A percentile compares a stretch with the other conserved stretches of the same genome.
Conservation (phyloP, 1,284 basidiomycete genomes). For the Ceratobasidium sp. region DNA sequence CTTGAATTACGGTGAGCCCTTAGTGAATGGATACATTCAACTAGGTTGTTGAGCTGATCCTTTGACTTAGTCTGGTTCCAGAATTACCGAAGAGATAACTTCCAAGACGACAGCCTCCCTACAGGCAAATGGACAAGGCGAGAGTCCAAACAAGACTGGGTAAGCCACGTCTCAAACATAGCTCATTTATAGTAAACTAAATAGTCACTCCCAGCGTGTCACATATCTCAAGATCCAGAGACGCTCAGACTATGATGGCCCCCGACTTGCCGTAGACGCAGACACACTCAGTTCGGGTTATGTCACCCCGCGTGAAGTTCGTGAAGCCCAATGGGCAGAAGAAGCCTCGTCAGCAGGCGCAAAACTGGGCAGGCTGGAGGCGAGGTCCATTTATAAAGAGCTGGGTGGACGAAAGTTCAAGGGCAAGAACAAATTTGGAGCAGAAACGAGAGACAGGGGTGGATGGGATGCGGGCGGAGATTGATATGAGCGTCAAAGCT, state of each 20-base stretch:
- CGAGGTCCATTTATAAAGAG: slow-evolving; percentile 90
- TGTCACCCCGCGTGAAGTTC: slow-evolving; percentile 78
- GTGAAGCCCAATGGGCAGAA: slow-evolving; percentile 75
- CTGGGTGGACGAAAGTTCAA: slow-evolving; percentile 81
- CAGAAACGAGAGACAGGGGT: slow-evolving; percentile 70
- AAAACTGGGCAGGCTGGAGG: slow-evolving; percentile 78
- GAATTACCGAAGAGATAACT: slow-evolving; percentile 81
- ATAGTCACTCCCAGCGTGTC: slow-evolving; percentile 34
- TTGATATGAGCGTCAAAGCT: neutral
- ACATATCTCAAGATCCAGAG: slow-evolving; percentile 40
- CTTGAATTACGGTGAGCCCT: slow-evolving; percentile 80
- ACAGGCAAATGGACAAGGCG: slow-evolving; percentile 86
- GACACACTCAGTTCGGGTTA: slow-evolving; percentile 64
- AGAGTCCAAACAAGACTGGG: slow-evolving; percentile 86
- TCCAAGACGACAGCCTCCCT: slow-evolving; percentile 77
- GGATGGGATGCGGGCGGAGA: slow-evolving; percentile 65
- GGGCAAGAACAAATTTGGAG: slow-evolving; percentile 70
- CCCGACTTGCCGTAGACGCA: slow-evolving; percentile 30
- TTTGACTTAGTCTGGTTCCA: slow-evolving; percentile 83
- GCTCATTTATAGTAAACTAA: no score
- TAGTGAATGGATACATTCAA: neutral
- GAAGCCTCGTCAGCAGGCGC: slow-evolving; percentile 63
- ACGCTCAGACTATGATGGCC: slow-evolving; percentile 37
- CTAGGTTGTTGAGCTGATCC: slow-evolving; percentile 27
- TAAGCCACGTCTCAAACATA: slow-evolving; percentile 2